These are phyloP conservation scores for Xylariaceae sp. DNA, from an alignment of 2,329 filamentous ascomycete species.

Conservation along the genomic window DNA sequence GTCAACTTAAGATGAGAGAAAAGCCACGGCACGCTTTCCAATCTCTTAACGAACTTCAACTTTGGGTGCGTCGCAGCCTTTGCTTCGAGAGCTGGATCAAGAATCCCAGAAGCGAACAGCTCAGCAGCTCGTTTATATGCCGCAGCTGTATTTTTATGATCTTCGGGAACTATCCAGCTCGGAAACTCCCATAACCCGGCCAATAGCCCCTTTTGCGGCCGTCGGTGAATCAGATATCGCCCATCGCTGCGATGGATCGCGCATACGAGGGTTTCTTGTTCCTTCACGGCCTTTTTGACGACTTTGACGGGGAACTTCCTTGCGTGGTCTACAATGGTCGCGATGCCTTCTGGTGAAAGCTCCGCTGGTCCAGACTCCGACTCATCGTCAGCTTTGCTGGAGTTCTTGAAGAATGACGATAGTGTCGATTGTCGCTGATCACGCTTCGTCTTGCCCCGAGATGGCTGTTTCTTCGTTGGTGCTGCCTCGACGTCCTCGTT, in stretches of 20 bases:
- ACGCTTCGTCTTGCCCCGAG: constrained; percentile 12
- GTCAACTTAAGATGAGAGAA: constrained; percentile 53
- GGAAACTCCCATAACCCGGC: constrained; percentile 55
- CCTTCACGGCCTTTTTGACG: constrained; percentile 47
- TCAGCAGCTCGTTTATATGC: constrained; percentile 36
- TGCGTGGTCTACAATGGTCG: constrained; percentile 41
- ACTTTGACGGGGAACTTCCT: constrained; percentile 47
- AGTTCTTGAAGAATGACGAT: constrained; percentile 27
- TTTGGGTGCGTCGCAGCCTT: neutral
- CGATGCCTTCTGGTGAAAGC: constrained; percentile 27
- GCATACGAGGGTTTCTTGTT: constrained; percentile 50
- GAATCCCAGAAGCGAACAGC: constrained; percentile 31
- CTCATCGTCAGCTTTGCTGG: constrained; percentile 11
- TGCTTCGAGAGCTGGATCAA: constrained; percentile 18
- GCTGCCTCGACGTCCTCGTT: constrained; percentile 20
- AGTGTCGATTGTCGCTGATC: constrained; percentile 24
- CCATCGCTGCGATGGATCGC: constrained; percentile 42
- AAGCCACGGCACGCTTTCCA: constrained; percentile 52
- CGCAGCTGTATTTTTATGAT: constrained; percentile 26
- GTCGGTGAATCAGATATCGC: constrained; percentile 44
- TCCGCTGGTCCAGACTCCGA: constrained; percentile 6
- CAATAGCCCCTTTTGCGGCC: constrained; percentile 49
- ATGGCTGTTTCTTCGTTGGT: constrained; percentile 11
- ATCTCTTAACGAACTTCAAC: constrained; percentile 35
- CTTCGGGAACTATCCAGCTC: constrained; percentile 36